Evolutionary conservation across 1,284 basidiomycete genomes (phyloP).

Genomic region (Trametes sp.): DNA sequence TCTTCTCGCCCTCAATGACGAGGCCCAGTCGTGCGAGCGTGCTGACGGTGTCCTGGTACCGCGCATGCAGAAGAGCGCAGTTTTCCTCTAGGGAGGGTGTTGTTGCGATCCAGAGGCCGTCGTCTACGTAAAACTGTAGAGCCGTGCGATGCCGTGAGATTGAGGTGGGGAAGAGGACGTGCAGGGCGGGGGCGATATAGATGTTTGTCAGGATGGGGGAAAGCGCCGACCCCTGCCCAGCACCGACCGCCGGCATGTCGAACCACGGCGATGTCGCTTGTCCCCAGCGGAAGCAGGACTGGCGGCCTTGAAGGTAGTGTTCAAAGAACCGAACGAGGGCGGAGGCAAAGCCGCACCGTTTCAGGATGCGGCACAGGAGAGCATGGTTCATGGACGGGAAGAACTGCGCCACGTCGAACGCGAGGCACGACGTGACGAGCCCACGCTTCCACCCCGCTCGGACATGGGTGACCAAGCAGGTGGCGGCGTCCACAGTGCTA

Average conservation of each 20-base stretch:
- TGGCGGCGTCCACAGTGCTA: conserved; percentile 14
- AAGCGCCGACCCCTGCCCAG: conserved; percentile 26
- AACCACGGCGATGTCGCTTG: neutral
- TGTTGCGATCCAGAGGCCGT: conserved; percentile 20
- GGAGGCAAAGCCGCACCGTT: neutral
- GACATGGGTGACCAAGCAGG: conserved; percentile 3
- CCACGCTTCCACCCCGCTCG: conserved; percentile 8
- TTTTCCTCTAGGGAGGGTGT: neutral
- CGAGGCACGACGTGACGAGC: conserved; percentile 13
- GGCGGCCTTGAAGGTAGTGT: conserved; percentile 2
- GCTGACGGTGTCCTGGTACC: neutral
- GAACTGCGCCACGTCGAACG: conserved; percentile 22
- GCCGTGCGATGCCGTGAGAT: neutral
- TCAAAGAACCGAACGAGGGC: conserved; percentile 3
- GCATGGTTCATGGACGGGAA: conserved; percentile 20
- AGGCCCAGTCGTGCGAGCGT: conserved; percentile 14
- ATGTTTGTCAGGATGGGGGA: conserved; percentile 26
- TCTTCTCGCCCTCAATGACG: conserved; percentile 22
- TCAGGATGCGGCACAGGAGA: conserved; percentile 2
- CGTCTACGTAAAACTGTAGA: conserved; percentile 26
- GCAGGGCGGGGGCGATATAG: conserved; percentile 14
- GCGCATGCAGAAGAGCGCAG: neutral
- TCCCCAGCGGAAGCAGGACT: conserved; percentile 15
- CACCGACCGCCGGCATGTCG: conserved; percentile 3
- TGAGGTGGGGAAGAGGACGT: neutral